Evolutionary conservation across 345 rosid genomes (phyloP).

Genomic region (Garcia nutans): DNA sequence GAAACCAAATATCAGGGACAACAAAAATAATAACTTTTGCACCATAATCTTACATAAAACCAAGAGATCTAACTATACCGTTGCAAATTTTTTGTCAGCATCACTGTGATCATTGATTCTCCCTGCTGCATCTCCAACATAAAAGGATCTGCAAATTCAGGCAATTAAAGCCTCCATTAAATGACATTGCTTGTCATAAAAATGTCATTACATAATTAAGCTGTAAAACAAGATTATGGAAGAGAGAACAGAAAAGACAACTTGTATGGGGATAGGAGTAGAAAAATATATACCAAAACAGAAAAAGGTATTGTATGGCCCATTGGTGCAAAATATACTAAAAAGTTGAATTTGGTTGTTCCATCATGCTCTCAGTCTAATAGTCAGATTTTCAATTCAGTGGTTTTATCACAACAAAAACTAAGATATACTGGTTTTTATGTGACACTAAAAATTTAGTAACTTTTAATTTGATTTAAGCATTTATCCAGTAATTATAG

Average conservation of each 20-base stretch:
- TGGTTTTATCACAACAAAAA: too few relatives aligned
- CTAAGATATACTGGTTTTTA: too few relatives aligned
- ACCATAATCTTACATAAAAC: not conserved
- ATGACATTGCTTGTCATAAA: not conserved
- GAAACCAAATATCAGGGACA: not conserved
- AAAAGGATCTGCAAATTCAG: conserved; percentile 62
- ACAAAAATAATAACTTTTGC: not conserved
- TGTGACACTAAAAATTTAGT: too few relatives aligned
- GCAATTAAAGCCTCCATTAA: not conserved
- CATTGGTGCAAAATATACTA: too few relatives aligned
- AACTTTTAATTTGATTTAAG: too few relatives aligned
- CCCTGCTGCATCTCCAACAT: conserved; percentile 98
- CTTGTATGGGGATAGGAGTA: not conserved
- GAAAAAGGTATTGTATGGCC: too few relatives aligned
- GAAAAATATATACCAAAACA: too few relatives aligned
- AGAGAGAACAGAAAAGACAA: not conserved
- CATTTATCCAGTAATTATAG: too few relatives aligned
- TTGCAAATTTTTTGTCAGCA: conserved; percentile 82
- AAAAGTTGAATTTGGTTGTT: too few relatives aligned
- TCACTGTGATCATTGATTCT: conserved; percentile 78
- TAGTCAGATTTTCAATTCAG: too few relatives aligned
- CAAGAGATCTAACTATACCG: conserved; percentile 40
- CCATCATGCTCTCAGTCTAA: too few relatives aligned
- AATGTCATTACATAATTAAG: not conserved
- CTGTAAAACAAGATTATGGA: not conserved